Evolutionary conservation across 306 rosid genomes (phyloP).

Genomic region (Rubus idaeus): DNA sequence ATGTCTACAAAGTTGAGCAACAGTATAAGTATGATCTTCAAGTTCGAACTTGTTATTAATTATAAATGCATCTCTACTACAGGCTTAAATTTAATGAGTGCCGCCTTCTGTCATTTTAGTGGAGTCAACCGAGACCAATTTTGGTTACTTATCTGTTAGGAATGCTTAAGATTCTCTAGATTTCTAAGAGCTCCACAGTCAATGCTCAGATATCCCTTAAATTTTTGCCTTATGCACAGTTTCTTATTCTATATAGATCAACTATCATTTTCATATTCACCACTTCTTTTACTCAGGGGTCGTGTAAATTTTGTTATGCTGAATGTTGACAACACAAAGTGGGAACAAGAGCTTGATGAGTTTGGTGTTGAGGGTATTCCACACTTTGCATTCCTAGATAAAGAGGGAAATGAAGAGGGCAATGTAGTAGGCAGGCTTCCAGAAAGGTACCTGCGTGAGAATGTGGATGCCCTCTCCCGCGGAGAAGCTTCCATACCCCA

Average conservation of each 20-base stretch:
- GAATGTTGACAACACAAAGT: slow-evolving; percentile 89
- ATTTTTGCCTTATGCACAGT: slow-evolving; percentile 4
- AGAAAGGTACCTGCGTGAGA: slow-evolving; percentile 65
- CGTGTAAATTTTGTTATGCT: slow-evolving; percentile 71
- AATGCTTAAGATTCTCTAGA: neutral
- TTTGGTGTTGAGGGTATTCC: slow-evolving; percentile 99
- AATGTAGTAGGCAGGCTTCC: slow-evolving; percentile 94
- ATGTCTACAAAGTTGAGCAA: slow-evolving; percentile 90
- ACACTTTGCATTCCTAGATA: slow-evolving; percentile 89
- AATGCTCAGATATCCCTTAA: neutral
- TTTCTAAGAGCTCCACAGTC: neutral
- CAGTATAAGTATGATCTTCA: slow-evolving; percentile 66
- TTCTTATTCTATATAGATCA: neutral
- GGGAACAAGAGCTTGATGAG: slow-evolving; percentile 99
- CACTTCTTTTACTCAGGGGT: slow-evolving; percentile 40
- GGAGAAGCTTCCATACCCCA: slow-evolving; percentile 82
- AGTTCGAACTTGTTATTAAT: neutral
- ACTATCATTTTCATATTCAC: neutral
- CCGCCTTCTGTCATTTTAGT: neutral
- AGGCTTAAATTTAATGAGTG: neutral
- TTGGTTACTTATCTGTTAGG: neutral
- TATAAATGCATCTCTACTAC: slow-evolving; percentile 9
- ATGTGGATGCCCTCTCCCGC: slow-evolving; percentile 76
- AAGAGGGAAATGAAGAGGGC: slow-evolving; percentile 90
- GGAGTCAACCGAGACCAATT: neutral